phyloP scores from a whole-genome alignment of 805 yeast species.

The Yamadazyma takamatsuzukensis region DNA sequence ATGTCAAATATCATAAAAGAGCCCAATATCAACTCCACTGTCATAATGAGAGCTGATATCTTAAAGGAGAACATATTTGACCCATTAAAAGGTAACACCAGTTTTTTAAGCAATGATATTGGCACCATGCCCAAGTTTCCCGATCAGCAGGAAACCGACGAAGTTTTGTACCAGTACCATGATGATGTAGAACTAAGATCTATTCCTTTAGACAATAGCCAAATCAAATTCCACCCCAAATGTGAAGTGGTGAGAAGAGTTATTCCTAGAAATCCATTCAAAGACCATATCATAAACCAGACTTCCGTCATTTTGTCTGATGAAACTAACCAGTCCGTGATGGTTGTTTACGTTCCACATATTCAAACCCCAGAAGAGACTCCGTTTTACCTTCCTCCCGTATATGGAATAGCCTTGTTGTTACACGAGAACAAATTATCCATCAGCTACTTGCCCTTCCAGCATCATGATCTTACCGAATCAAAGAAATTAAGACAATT shows the following conservation, averaged over 20 bases:
- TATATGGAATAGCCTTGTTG: conserved; percentile 70
- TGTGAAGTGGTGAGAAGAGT: conserved; percentile 72
- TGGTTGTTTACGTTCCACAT: conserved; percentile 80
- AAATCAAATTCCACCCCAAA: conserved; percentile 27
- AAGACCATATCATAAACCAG: conserved; percentile 80
- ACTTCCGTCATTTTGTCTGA: conserved; percentile 56
- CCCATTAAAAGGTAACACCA: conserved; percentile 27
- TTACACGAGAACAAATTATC: conserved; percentile 49
- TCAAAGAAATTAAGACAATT: conserved; percentile 22
- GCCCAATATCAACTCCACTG: conserved; percentile 90
- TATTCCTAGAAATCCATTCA: conserved; percentile 87
- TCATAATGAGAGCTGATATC: conserved; percentile 84
- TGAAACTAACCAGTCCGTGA: conserved; percentile 33
- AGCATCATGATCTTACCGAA: conserved; percentile 13
- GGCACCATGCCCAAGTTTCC: conserved; percentile 33
- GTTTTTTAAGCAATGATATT: conserved; percentile 23
- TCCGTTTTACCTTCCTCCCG: conserved; percentile 90
- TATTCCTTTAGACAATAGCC: conserved; percentile 22
- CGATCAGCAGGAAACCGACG: conserved; percentile 16
- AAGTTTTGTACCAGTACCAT: conserved; percentile 29
- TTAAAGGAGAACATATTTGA: conserved; percentile 48
- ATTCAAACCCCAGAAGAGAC: conserved; percentile 52
- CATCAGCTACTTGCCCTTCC: conserved; percentile 71
- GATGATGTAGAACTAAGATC: conserved; percentile 28
- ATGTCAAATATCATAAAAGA: conserved; percentile 75